Percentiles rank a stretch among this genome's conserved stretches.
phyloP scores from a whole-genome alignment of 2,329 filamentous ascomycete genomes.

The Beauveria varroae region DNA sequence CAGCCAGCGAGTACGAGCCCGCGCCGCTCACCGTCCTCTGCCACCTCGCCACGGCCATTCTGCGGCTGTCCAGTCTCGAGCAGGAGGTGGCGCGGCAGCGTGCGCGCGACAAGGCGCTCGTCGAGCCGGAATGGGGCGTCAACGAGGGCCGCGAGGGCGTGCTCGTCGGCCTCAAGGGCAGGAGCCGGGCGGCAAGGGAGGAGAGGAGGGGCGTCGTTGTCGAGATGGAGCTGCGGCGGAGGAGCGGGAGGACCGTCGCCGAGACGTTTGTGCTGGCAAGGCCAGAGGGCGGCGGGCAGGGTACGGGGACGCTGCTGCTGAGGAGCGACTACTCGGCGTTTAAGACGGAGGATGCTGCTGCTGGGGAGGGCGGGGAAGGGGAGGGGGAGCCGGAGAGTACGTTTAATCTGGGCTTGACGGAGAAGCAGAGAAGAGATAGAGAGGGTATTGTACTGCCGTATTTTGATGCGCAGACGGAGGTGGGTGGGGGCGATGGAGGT shows the following conservation, averaged over 20 bases:
- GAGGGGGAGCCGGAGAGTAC: constrained; percentile 62
- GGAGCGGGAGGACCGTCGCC: constrained; percentile 68
- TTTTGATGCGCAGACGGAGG: constrained; percentile 86
- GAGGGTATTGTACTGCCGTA: constrained; percentile 91
- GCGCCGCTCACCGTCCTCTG: constrained; percentile 63
- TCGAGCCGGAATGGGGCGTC: constrained; percentile 72
- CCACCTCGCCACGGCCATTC: constrained; percentile 83
- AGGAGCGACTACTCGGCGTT: constrained; percentile 73
- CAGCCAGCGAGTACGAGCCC: constrained; percentile 52
- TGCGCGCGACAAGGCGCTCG: constrained; percentile 68
- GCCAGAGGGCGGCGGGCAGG: constrained; percentile 8
- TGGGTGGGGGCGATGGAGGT: constrained; percentile 74
- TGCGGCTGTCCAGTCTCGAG: constrained; percentile 63
- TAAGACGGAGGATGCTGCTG: constrained; percentile 32
- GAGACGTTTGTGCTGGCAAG: constrained; percentile 54
- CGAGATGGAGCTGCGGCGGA: constrained; percentile 77
- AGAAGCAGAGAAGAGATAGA: constrained; percentile 78
- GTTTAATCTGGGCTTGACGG: constrained; percentile 80
- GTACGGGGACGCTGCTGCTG: constrained; percentile 40
- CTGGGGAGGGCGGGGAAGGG: constrained; percentile 28
- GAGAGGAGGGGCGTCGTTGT: constrained; percentile 53
- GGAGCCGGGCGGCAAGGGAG: constrained; percentile 28
- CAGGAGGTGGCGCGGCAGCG: constrained; percentile 68
- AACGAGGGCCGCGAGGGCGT: constrained; percentile 71
- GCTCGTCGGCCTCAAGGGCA: constrained; percentile 54